A percentile compares a stretch with the other conserved stretches of the same genome.
These are phyloP conservation scores for Phytophthora cajani DNA, from an alignment of 352 stramenopile genomes.

Conservation along the genomic window DNA sequence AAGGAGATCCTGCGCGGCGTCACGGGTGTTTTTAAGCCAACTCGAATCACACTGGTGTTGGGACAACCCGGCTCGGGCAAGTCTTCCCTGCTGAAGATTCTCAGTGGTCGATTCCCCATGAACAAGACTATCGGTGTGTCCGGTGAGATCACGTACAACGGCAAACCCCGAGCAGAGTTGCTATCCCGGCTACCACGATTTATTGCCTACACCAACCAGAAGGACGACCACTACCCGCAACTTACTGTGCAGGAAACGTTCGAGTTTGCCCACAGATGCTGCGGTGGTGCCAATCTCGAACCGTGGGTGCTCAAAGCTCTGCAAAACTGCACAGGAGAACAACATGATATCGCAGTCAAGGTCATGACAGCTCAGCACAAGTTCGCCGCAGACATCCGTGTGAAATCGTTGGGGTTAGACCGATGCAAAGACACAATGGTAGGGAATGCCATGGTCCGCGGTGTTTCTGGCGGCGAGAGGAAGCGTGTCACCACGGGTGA, in stretches of 20 bases:
- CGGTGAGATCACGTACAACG: conserved; percentile 58
- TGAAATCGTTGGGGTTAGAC: conserved; percentile 53
- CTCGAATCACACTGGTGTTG: conserved; percentile 48
- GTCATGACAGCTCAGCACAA: conserved; percentile 47
- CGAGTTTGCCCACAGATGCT: conserved; percentile 90
- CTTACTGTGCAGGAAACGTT: conserved; percentile 95
- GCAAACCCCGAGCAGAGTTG: conserved; percentile 29
- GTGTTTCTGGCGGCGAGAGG: conserved; percentile 87
- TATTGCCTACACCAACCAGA: conserved; percentile 57
- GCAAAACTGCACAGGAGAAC: conserved; percentile 44
- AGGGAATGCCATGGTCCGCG: conserved; percentile 64
- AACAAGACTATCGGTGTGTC: conserved; percentile 48
- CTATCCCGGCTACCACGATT: conserved; percentile 39
- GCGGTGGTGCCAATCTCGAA: conserved; percentile 46
- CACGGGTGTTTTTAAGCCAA: conserved; percentile 44
- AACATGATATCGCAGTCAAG: conserved; percentile 40
- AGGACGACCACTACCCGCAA: conserved; percentile 87
- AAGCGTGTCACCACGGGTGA: conserved; percentile 92
- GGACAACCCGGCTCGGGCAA: conserved; percentile 52
- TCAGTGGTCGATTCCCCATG: conserved; percentile 53
- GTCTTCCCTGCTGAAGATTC: conserved; percentile 44
- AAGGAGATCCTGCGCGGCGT: conserved; percentile 52
- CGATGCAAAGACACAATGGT: conserved; percentile 69
- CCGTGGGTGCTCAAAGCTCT: conserved; percentile 46
- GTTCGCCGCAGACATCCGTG: conserved; percentile 42